phyloP scores from a whole-genome alignment of 306 rosid genomes.

The Cicer arietinum region DNA sequence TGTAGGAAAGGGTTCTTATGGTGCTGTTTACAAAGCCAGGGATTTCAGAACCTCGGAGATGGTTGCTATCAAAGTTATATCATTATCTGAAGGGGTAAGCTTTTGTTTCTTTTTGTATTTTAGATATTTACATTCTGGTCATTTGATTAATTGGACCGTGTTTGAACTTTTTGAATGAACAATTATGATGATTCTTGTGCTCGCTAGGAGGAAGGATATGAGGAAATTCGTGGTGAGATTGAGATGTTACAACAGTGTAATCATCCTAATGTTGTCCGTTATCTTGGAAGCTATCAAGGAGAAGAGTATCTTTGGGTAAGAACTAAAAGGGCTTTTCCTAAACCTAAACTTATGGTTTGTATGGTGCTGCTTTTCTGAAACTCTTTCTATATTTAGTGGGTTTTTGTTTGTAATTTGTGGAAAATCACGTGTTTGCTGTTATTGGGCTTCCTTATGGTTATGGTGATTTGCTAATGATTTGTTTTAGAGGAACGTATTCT shows the following conservation, averaged over 20 bases:
- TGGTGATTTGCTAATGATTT: conserved; percentile 30
- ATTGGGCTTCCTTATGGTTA: conserved; percentile 22
- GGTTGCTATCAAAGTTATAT: conserved; percentile 96
- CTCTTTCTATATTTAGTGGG: not conserved
- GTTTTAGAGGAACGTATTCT: not conserved
- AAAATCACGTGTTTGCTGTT: not conserved
- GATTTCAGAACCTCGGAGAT: conserved; percentile 88
- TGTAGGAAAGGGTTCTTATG: conserved; percentile 97
- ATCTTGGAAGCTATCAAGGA: conserved; percentile 98
- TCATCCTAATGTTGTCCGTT: conserved; percentile 98
- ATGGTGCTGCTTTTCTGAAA: conserved; percentile 7
- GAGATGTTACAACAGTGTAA: conserved; percentile 99
- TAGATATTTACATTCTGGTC: conserved; percentile 5
- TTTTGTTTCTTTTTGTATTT: conserved; percentile 21
- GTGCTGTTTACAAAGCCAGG: conserved; percentile 96
- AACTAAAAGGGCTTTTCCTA: conserved; percentile 1
- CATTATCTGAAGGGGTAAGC: conserved; percentile 88
- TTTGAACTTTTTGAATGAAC: conserved; percentile 38
- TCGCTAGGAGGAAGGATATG: conserved; percentile 96
- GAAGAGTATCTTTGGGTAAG: conserved; percentile 99
- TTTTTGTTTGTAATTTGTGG: not conserved
- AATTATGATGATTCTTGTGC: conserved; percentile 36
- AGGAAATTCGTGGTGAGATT: conserved; percentile 97
- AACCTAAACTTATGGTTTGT: not conserved
- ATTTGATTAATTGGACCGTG: conserved; percentile 11